These are phyloP conservation scores for Chimonanthus salicifolius DNA, from an alignment of 164 flowering plant species.

Conservation along the genomic window DNA sequence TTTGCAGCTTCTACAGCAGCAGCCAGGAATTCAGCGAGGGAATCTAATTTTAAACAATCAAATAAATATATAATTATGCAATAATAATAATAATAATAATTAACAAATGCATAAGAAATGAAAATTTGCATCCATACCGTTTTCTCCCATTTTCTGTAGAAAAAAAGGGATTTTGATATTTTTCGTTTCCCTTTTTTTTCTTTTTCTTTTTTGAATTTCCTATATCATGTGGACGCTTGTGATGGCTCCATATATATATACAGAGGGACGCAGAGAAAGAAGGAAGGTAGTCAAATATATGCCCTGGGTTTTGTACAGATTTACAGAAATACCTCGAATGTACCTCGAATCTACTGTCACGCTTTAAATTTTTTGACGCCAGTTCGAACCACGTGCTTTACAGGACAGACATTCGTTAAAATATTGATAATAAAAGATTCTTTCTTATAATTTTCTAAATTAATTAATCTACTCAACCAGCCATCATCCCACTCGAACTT, in stretches of 20 bases:
- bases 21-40: conserved; percentile 43
- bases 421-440: too few relatives aligned
- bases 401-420: too few relatives aligned
- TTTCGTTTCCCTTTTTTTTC: not conserved
- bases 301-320: not conserved
- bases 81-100: not conserved
- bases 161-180: not conserved
- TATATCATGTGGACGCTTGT: not conserved
- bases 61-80: not conserved
- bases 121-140: conserved; percentile 4
- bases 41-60: conserved; percentile 25
- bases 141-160: conserved; percentile 11
- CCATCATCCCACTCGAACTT: too few relatives aligned
- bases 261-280: not conserved
- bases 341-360: too few relatives aligned
- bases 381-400: too few relatives aligned
- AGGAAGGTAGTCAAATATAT: not conserved
- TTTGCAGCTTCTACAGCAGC: conserved; percentile 83
- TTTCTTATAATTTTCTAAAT: too few relatives aligned
- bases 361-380: too few relatives aligned
- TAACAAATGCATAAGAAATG: not conserved
- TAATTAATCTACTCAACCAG: too few relatives aligned
- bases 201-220: not conserved
- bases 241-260: not conserved
- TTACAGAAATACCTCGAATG: not conserved